Evolutionary conservation across 768 basidiomycete species (phyloP).

Genomic region (Lentinula raphanica): DNA sequence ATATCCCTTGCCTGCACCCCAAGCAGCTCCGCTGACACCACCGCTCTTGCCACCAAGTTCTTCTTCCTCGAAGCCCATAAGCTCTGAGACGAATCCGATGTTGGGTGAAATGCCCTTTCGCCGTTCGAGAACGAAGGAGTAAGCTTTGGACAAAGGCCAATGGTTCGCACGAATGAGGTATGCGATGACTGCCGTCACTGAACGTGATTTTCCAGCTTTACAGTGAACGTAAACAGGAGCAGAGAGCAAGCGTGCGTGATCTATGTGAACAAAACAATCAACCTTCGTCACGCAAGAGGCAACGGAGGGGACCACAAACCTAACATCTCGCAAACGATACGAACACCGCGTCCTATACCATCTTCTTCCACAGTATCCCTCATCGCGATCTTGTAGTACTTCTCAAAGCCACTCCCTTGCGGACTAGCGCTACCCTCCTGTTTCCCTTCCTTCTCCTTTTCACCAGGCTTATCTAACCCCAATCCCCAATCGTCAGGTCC

Average conservation of each 20-base stretch:
- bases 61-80: slow-evolving; percentile 94
- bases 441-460: not conserved
- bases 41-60: slow-evolving; percentile 76
- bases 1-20: slow-evolving; percentile 21
- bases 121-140: slow-evolving; percentile 86
- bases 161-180: slow-evolving; percentile 97
- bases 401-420: slow-evolving; percentile 60
- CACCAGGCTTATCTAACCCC: not conserved
- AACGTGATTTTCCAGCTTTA: slow-evolving; percentile 92
- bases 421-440: slow-evolving; percentile 26
- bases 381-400: slow-evolving; percentile 87
- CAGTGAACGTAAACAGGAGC: slow-evolving; percentile 94
- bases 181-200: slow-evolving; percentile 94
- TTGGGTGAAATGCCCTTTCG: slow-evolving; percentile 95
- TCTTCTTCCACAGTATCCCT: slow-evolving; percentile 94
- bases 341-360: slow-evolving; percentile 73
- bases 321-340: slow-evolving; percentile 80
- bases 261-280: slow-evolving; percentile 39
- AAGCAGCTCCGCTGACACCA: slow-evolving; percentile 39
- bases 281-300: not conserved
- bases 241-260: slow-evolving; percentile 86
- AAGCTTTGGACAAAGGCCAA: slow-evolving; percentile 91
- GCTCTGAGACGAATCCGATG: slow-evolving; percentile 94
- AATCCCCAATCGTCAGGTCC: slow-evolving; percentile 52
- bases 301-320: slow-evolving; percentile 50